A percentile compares a stretch with the other conserved stretches of the same genome.
Conservation (phyloP, 1,139 yeast species). For the Lodderomyces parapsilosis region DNA sequence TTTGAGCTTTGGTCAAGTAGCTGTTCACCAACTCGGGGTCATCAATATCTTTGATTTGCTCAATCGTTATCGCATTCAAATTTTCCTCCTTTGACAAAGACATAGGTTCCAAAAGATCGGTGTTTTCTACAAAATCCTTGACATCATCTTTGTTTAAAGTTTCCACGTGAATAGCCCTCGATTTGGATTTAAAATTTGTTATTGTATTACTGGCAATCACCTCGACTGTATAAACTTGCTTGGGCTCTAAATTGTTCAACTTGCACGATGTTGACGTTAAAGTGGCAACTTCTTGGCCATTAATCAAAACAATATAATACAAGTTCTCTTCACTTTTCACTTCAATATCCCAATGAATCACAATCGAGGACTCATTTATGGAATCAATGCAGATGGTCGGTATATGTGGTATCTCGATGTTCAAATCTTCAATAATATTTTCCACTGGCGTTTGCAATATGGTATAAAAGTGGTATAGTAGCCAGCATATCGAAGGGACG, state of each 20-base stretch:
- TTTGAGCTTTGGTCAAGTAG: slow-evolving; percentile 27
- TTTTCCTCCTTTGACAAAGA: slow-evolving; percentile 1
- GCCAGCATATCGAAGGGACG: slow-evolving; percentile 44
- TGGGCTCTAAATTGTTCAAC: slow-evolving; percentile 30
- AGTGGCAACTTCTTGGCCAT: slow-evolving; percentile 39
- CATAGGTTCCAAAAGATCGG: slow-evolving; percentile 11
- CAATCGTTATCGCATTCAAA: slow-evolving; percentile 16
- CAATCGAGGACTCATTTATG: slow-evolving; percentile 28
- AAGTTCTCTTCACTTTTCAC: slow-evolving; percentile 31
- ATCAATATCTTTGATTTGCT: slow-evolving; percentile 20
- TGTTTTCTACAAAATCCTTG: slow-evolving; percentile 9
- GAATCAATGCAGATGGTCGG: slow-evolving; percentile 43
- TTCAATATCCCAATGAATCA: slow-evolving; percentile 46
- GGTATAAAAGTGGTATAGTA: slow-evolving; percentile 38
- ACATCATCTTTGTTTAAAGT: slow-evolving; percentile 13
- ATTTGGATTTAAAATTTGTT: slow-evolving; percentile 38
- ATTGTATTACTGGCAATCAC: slow-evolving; percentile 39
- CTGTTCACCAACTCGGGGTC: slow-evolving; percentile 21
- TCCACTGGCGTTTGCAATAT: slow-evolving; percentile 39
- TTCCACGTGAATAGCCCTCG: slow-evolving; percentile 28
- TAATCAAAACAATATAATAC: slow-evolving; percentile 35
- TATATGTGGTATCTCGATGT: slow-evolving; percentile 42
- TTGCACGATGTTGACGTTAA: slow-evolving; percentile 38
- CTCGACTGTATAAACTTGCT: slow-evolving; percentile 35
- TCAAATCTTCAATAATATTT: slow-evolving; percentile 34